These are phyloP conservation scores for Vanderwaltozyma tropicalis DNA, from an alignment of 805 yeast genomes.

Conservation along the genomic window DNA sequence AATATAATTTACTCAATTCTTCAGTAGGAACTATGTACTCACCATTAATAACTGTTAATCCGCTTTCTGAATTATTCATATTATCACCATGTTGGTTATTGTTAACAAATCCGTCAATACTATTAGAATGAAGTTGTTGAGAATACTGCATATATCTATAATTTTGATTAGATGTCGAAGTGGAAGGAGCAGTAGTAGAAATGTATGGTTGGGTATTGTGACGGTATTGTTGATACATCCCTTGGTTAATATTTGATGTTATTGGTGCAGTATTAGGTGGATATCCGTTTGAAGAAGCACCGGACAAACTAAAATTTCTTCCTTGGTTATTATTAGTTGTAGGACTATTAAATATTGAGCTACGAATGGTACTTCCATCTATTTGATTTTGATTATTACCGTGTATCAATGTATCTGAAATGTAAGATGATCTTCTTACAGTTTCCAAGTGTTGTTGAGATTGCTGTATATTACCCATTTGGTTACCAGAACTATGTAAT, in stretches of 20 bases:
- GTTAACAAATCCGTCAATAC: background rate
- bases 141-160: constrained; percentile 2
- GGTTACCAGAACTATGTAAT: background rate
- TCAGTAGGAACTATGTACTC: constrained; percentile 50
- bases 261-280: background rate
- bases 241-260: background rate
- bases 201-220: constrained; percentile 4
- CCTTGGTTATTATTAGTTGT: background rate
- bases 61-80: constrained; percentile 40
- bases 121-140: constrained; percentile 1
- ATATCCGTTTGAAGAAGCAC: background rate
- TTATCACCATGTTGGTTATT: background rate
- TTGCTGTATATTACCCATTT: constrained; percentile 5
- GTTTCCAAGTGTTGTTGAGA: constrained; percentile 21
- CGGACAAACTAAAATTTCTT: constrained; percentile 1
- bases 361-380: background rate
- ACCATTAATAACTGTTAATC: constrained; percentile 33
- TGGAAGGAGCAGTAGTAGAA: background rate
- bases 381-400: constrained; percentile 6
- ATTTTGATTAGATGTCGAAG: background rate
- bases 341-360: background rate
- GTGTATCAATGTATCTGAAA: constrained; percentile 51
- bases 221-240: background rate
- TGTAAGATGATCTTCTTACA: constrained; percentile 64
- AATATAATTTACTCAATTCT: constrained; percentile 41